These are phyloP conservation scores for Exophiala viscosa DNA, from an alignment of 2,329 filamentous ascomycete species.

Conservation along the genomic window DNA sequence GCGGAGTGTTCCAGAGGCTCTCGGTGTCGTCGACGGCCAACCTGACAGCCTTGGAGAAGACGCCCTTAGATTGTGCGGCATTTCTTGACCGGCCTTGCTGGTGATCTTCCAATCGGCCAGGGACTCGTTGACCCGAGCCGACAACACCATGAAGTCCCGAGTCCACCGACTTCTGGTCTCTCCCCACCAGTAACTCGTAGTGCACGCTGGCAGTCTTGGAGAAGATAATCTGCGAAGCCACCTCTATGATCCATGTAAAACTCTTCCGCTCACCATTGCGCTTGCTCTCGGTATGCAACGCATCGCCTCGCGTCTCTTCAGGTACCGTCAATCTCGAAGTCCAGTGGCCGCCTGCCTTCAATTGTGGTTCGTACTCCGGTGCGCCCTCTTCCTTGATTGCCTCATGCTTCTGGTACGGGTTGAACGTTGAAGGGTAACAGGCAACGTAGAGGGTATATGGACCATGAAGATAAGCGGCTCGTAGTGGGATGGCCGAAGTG, in stretches of 20 bases:
- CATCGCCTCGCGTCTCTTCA: constrained; percentile 60
- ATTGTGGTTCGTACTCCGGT: constrained; percentile 90
- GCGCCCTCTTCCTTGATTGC: constrained; percentile 67
- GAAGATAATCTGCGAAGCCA: constrained; percentile 90
- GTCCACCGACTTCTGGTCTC: constrained; percentile 78
- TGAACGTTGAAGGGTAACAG: constrained; percentile 77
- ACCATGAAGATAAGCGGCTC: constrained; percentile 93
- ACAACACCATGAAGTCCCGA: constrained; percentile 59
- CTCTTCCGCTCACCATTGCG: constrained; percentile 46
- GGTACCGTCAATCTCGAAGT: constrained; percentile 75
- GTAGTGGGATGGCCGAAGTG: constrained; percentile 80
- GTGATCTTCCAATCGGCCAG: constrained; percentile 73
- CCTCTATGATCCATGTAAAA: constrained; percentile 84
- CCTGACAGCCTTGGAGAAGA: constrained; percentile 77
- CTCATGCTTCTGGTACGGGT: constrained; percentile 74
- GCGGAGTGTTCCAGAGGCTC: constrained; percentile 87
- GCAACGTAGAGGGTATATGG: constrained; percentile 83
- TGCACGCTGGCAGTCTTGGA: constrained; percentile 81
- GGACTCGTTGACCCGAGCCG: constrained; percentile 49
- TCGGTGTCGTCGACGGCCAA: constrained; percentile 83
- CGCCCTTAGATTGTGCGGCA: constrained; percentile 62
- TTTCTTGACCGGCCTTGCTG: constrained; percentile 58
- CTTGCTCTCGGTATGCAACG: constrained; percentile 5
- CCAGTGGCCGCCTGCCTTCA: constrained; percentile 91
- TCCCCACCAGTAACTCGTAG: constrained; percentile 80